A percentile compares a stretch with the other conserved stretches of the same genome.
Evolutionary conservation across 1,139 yeast species (phyloP).

Genomic region (Pichia sp.): DNA sequence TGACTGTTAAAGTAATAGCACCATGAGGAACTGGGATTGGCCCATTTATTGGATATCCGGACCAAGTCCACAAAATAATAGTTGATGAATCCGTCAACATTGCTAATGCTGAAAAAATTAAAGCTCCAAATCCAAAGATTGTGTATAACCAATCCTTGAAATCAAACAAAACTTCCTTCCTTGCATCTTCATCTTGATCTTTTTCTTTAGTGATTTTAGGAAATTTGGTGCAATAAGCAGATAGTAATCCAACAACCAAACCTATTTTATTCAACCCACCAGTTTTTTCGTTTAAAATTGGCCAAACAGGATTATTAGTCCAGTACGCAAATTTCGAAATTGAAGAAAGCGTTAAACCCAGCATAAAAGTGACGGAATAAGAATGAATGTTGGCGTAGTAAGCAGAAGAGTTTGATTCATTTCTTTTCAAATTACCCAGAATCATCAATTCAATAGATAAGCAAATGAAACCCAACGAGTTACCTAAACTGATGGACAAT

Average conservation of each 20-base stretch:
- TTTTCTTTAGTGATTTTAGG: conserved; percentile 9
- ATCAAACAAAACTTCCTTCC: background rate
- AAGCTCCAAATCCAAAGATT: conserved; percentile 65
- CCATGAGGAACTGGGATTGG: conserved; percentile 92
- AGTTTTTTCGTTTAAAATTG: conserved; percentile 75
- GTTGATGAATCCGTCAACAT: conserved; percentile 79
- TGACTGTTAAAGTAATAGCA: conserved; percentile 50
- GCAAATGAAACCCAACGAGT: conserved; percentile 54
- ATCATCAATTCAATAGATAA: conserved; percentile 46
- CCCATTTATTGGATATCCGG: conserved; percentile 80
- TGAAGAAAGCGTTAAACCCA: conserved; percentile 70
- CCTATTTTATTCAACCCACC: conserved; percentile 85
- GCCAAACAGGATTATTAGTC: conserved; percentile 95
- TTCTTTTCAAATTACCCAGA: conserved; percentile 29
- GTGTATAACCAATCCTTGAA: background rate
- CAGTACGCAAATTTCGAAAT: conserved; percentile 67
- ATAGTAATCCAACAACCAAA: conserved; percentile 52
- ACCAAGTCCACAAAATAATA: conserved; percentile 87
- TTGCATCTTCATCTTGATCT: conserved; percentile 1
- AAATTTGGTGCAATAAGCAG: conserved; percentile 47
- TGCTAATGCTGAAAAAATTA: conserved; percentile 65
- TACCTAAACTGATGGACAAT: conserved; percentile 57
- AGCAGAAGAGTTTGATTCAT: conserved; percentile 8
- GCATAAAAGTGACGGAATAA: conserved; percentile 52
- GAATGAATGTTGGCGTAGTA: conserved; percentile 36